Evolutionary conservation across 2,329 filamentous ascomycete genomes (phyloP).

Genomic region (Trichoderma sp.): DNA sequence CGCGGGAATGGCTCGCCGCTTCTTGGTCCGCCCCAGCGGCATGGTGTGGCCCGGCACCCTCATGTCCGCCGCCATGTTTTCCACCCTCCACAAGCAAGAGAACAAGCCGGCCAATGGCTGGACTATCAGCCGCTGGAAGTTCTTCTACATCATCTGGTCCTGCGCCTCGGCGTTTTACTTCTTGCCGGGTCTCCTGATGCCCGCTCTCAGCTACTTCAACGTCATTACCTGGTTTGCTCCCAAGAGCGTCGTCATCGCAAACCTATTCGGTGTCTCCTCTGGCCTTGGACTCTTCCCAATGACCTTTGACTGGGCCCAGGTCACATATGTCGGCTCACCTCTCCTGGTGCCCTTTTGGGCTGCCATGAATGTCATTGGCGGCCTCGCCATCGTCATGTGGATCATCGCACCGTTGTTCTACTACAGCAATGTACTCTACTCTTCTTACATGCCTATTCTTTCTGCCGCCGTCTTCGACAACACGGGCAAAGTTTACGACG

Average conservation of each 20-base stretch:
- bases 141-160: conserved; percentile 73
- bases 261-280: conserved; percentile 81
- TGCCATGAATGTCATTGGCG: conserved; percentile 78
- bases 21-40: conserved; percentile 77
- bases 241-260: conserved; percentile 79
- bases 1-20: conserved; percentile 75
- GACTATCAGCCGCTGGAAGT: conserved; percentile 77
- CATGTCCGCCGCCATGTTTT: conserved; percentile 87
- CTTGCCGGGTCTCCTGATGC: conserved; percentile 76
- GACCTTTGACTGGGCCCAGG: conserved; percentile 89
- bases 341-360: conserved; percentile 84
- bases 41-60: conserved; percentile 92
- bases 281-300: conserved; percentile 79
- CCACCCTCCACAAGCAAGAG: conserved; percentile 77
- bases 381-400: conserved; percentile 81
- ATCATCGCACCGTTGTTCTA: conserved; percentile 75
- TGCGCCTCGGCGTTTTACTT: conserved; percentile 79
- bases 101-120: conserved; percentile 80
- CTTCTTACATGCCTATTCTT: conserved; percentile 81
- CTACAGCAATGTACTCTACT: conserved; percentile 75
- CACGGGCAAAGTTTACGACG: conserved; percentile 73
- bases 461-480: conserved; percentile 86
- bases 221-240: conserved; percentile 86
- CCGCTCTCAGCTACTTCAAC: conserved; percentile 83
- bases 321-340: conserved; percentile 83